These are phyloP conservation scores for Xylaria castorea DNA, from an alignment of 495 filamentous ascomycete species.

Conservation along the genomic window DNA sequence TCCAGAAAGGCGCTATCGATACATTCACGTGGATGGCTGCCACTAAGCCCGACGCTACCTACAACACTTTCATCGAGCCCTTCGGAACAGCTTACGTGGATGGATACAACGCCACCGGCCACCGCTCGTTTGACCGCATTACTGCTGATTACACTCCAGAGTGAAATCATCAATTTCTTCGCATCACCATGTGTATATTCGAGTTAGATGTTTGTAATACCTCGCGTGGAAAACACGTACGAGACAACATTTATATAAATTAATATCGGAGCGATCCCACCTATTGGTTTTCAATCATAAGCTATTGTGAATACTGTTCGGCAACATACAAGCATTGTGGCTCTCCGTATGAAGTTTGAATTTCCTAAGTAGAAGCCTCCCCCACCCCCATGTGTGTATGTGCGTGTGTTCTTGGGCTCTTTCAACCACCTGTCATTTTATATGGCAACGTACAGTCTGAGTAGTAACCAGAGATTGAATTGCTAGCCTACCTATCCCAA, in stretches of 20 bases:
- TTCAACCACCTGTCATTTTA: neutral
- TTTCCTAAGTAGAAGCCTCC: neutral
- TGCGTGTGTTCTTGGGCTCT: neutral
- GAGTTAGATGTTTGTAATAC: neutral
- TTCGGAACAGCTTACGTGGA: constrained; percentile 10
- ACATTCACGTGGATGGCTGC: constrained; percentile 23
- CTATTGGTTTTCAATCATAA: neutral
- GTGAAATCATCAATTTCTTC: neutral
- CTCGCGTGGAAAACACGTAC: neutral
- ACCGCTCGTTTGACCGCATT: constrained; percentile 23
- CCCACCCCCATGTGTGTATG: no score
- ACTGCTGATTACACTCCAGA: neutral
- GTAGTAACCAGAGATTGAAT: neutral
- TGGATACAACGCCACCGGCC: constrained; percentile 15
- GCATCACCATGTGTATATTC: neutral
- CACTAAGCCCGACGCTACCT: constrained; percentile 15
- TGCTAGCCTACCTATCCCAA: neutral
- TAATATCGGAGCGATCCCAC: neutral
- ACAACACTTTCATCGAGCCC: constrained; percentile 19
- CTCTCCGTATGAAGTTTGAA: neutral
- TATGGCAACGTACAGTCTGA: neutral
- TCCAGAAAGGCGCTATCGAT: constrained; percentile 23
- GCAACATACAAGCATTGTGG: neutral
- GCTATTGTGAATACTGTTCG: no score
- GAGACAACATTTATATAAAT: neutral